Conservation (phyloP, 352 stramenopile genomes). For the Phytophthora multivora region DNA sequence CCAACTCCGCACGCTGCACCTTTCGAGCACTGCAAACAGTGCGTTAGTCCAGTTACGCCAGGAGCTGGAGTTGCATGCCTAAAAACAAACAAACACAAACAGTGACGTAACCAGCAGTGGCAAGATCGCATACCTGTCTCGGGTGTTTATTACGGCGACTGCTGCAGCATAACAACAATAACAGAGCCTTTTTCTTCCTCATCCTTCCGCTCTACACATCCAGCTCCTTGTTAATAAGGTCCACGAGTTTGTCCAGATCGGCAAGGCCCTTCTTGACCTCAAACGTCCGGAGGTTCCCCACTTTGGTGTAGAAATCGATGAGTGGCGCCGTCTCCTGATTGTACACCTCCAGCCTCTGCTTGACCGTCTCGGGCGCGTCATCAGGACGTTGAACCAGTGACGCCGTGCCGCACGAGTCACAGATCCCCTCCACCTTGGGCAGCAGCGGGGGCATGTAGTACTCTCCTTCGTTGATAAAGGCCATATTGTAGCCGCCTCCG, state of each 20-base stretch:
- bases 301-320: slow-evolving; percentile 84
- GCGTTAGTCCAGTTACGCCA: slow-evolving; percentile 24
- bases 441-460: slow-evolving; percentile 91
- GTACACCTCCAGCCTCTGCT: slow-evolving; percentile 87
- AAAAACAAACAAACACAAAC: slow-evolving; percentile 5
- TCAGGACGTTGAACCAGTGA: slow-evolving; percentile 84
- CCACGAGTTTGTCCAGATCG: slow-evolving; percentile 78
- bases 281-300: slow-evolving; percentile 83
- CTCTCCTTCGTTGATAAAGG: slow-evolving; percentile 84
- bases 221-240: slow-evolving; percentile 71
- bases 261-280: slow-evolving; percentile 87
- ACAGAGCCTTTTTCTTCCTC: slow-evolving; percentile 7
- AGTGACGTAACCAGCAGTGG: slow-evolving; percentile 1
- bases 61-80: slow-evolving; percentile 16
- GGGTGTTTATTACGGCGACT: slow-evolving; percentile 20
- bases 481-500: slow-evolving; percentile 88
- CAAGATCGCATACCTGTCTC: slow-evolving; percentile 17
- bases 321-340: slow-evolving; percentile 88
- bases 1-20: slow-evolving; percentile 25
- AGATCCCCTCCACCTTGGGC: slow-evolving; percentile 82
- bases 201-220: slow-evolving; percentile 35
- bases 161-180: slow-evolving; percentile 13
- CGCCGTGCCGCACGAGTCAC: slow-evolving; percentile 75
- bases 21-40: slow-evolving; percentile 27
- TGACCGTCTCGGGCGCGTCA: slow-evolving; percentile 82